phyloP scores from a whole-genome alignment of 176 grass and related monocot species.

The Zoysia japonica region DNA sequence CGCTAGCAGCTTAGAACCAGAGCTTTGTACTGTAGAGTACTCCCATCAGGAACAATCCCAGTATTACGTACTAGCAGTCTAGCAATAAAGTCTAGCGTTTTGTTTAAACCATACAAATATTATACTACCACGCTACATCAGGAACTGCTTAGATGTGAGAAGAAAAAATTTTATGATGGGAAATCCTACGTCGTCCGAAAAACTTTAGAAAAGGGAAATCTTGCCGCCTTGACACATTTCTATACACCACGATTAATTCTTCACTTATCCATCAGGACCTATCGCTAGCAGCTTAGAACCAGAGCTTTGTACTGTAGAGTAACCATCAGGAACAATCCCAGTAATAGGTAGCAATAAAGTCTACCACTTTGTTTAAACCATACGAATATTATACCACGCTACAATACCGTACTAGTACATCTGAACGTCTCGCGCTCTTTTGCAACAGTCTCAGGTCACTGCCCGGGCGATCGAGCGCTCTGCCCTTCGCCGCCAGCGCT shows the following conservation, averaged over 20 bases:
- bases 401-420: too few species aligned
- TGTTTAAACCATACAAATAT: too few species aligned
- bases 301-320: not conserved
- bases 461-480: not conserved
- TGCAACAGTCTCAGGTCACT: not conserved
- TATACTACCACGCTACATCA: too few species aligned
- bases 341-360: not conserved
- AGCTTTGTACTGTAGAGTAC: not conserved
- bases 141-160: too few species aligned
- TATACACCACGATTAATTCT: too few species aligned
- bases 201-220: too few species aligned
- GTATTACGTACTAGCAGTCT: not conserved
- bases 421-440: not conserved
- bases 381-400: too few species aligned
- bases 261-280: not conserved
- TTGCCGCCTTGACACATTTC: too few species aligned
- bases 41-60: slow-evolving; percentile 16
- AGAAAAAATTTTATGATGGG: too few species aligned
- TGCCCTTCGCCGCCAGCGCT: not conserved
- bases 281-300: not conserved
- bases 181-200: too few species aligned
- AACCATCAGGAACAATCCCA: slow-evolving; percentile 18
- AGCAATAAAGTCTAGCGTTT: too few species aligned
- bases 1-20: not conserved
- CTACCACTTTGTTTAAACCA: too few species aligned